Conservation (phyloP, 2,329 filamentous ascomycete species). For the Monosporascus sp. region DNA sequence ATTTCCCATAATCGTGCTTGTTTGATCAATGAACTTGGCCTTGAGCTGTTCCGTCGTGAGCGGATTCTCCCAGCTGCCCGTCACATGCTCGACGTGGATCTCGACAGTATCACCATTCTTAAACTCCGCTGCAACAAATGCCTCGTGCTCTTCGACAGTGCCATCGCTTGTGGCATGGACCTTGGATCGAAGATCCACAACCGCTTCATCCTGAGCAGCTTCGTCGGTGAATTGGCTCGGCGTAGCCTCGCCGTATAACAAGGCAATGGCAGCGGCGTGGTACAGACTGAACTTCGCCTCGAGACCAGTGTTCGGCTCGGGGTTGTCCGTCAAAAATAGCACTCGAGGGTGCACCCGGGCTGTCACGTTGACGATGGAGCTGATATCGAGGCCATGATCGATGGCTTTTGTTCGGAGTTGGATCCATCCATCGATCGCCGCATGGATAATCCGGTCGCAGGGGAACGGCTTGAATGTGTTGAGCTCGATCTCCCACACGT, state of each 20-base stretch:
- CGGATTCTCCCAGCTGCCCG: no score
- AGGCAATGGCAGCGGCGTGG: constrained; percentile 44
- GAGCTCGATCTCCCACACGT: constrained; percentile 41
- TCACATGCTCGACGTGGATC: no score
- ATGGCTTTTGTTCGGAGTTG: constrained; percentile 37
- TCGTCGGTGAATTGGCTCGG: constrained; percentile 46
- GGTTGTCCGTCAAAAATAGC: constrained; percentile 47
- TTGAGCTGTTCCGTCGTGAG: constrained; percentile 37
- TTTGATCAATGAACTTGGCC: constrained; percentile 46
- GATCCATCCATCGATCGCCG: constrained; percentile 47
- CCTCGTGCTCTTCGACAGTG: constrained; percentile 35
- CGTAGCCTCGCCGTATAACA: constrained; percentile 45
- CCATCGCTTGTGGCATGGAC: constrained; percentile 38
- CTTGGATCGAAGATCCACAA: constrained; percentile 38
- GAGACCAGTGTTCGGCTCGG: constrained; percentile 41
- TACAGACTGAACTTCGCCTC: constrained; percentile 53
- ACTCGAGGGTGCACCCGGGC: constrained; percentile 46
- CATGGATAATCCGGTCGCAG: constrained; percentile 53
- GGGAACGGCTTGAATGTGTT: constrained; percentile 51
- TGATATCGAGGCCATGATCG: constrained; percentile 20
- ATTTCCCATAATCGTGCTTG: constrained; percentile 34
- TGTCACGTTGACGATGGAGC: constrained; percentile 23
- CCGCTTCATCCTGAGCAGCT: constrained; percentile 34
- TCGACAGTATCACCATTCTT: no score
- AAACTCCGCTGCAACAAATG: constrained; percentile 27